These are phyloP conservation scores for Petunia axillaris DNA, from an alignment of 257 asterid genomes.

Conservation along the genomic window DNA sequence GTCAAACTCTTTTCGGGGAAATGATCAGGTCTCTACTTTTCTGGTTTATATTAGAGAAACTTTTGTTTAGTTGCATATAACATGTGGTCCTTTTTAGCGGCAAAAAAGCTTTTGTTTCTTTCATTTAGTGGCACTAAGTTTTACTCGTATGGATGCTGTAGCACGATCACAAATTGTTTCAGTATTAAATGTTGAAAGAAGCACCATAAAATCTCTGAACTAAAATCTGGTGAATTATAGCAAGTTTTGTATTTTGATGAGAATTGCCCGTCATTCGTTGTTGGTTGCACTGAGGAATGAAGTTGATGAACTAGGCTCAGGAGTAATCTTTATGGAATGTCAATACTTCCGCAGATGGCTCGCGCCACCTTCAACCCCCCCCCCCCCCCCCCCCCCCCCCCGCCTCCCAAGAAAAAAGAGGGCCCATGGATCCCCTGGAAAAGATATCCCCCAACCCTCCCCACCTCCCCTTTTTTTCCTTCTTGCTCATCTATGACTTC, in stretches of 20 bases:
- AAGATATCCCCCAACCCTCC: background rate
- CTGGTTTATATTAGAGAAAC: constrained; percentile 23
- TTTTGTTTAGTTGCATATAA: background rate
- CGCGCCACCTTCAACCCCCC: background rate
- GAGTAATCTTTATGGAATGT: background rate
- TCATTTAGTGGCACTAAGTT: background rate
- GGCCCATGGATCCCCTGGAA: background rate
- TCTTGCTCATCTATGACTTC: background rate
- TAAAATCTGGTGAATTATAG: background rate
- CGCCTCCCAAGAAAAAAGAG: background rate
- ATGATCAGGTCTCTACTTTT: constrained; percentile 81
- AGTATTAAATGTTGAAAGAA: background rate
- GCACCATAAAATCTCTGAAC: background rate
- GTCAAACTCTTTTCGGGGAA: constrained; percentile 83
- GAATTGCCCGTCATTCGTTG: constrained; percentile 12
- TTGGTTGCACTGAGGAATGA: background rate
- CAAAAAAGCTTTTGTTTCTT: constrained; percentile 1
- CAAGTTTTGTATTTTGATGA: background rate
- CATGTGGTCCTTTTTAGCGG: constrained; percentile 1
- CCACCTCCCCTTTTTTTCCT: background rate
- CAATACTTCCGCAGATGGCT: constrained; percentile 11
- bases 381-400: background rate
- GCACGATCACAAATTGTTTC: background rate
- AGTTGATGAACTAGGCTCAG: background rate
- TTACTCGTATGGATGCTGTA: constrained; percentile 16